Percentiles rank a stretch among this genome's conserved stretches.
Evolutionary conservation across 2,329 filamentous ascomycete genomes (phyloP).

Genomic region (Ambrosiella cleistominuta): DNA sequence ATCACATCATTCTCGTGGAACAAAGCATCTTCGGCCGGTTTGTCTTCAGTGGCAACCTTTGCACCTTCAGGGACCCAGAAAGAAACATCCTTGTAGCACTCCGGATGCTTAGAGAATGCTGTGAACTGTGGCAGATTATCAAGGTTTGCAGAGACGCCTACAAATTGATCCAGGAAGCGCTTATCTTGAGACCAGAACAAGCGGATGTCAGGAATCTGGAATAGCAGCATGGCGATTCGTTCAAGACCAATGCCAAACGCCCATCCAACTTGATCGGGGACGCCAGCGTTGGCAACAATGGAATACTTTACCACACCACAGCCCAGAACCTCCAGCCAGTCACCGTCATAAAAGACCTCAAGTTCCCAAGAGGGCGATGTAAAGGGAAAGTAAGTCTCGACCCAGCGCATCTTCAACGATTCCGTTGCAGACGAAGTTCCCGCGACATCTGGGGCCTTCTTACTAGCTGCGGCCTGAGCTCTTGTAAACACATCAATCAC

Average conservation of each 20-base stretch:
- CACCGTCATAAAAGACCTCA: constrained; percentile 82
- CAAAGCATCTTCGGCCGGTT: constrained; percentile 29
- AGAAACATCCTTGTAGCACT: constrained; percentile 78
- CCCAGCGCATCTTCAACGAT: constrained; percentile 75
- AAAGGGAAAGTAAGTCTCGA: constrained; percentile 95
- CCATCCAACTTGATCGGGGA: constrained; percentile 68
- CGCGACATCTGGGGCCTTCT: constrained; percentile 38
- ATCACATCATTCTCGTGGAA: constrained; percentile 96
- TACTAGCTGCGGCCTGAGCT: constrained; percentile 55
- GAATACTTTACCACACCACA: constrained; percentile 77
- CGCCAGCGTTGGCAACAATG: constrained; percentile 59
- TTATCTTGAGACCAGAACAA: constrained; percentile 84
- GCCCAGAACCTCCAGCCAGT: constrained; percentile 94
- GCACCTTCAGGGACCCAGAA: constrained; percentile 55
- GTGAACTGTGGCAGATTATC: constrained; percentile 44
- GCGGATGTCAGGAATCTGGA: constrained; percentile 88
- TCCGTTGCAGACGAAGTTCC: constrained; percentile 34
- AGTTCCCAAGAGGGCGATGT: constrained; percentile 92
- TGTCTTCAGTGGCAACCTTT: constrained; percentile 14
- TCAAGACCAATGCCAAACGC: constrained; percentile 91
- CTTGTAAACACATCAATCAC: constrained; percentile 76
- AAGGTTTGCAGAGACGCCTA: constrained; percentile 36
- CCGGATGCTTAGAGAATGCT: constrained; percentile 81
- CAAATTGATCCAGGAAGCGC: constrained; percentile 78
- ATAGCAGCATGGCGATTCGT: constrained; percentile 91